Evolutionary conservation across 2,329 filamentous ascomycete species (phyloP).

Genomic region (Lachnellula cervina): DNA sequence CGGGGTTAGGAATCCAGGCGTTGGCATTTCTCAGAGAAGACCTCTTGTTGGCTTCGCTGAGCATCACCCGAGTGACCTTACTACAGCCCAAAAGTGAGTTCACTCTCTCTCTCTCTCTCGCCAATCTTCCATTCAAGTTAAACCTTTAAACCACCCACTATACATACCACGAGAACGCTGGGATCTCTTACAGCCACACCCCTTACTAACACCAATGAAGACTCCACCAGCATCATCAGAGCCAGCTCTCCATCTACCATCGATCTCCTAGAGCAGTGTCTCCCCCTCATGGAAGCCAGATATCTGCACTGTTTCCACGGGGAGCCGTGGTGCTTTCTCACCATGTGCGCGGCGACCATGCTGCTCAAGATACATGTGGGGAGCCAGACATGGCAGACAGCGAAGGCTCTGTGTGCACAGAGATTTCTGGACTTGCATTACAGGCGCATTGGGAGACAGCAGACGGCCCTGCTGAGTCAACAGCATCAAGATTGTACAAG

Average conservation of each 20-base stretch:
- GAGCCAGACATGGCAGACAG: slow-evolving; percentile 50
- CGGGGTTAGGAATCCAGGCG: slow-evolving; percentile 53
- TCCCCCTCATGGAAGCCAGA: slow-evolving; percentile 56
- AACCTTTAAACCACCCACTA: too few relatives aligned
- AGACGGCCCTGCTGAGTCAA: background rate
- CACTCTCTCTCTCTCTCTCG: background rate
- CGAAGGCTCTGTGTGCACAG: slow-evolving; percentile 55
- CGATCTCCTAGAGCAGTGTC: slow-evolving; percentile 56
- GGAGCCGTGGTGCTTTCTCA: slow-evolving; percentile 60
- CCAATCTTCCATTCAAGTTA: background rate
- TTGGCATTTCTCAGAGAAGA: slow-evolving; percentile 58
- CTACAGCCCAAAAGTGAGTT: slow-evolving; percentile 45
- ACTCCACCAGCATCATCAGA: slow-evolving; percentile 58
- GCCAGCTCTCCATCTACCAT: slow-evolving; percentile 56
- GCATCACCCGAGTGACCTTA: slow-evolving; percentile 57
- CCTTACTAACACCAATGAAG: slow-evolving; percentile 14
- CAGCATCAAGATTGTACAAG: background rate
- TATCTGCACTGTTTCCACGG: slow-evolving; percentile 49
- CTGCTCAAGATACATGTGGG: slow-evolving; percentile 56
- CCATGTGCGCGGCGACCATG: slow-evolving; percentile 57
- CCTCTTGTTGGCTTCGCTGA: slow-evolving; percentile 54
- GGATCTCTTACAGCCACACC: slow-evolving; percentile 9
- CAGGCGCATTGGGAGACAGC: background rate
- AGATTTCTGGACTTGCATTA: slow-evolving; percentile 52
- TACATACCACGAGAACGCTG: background rate